Conservation (phyloP, 257 asterid genomes). For the Solanum paucissectum region DNA sequence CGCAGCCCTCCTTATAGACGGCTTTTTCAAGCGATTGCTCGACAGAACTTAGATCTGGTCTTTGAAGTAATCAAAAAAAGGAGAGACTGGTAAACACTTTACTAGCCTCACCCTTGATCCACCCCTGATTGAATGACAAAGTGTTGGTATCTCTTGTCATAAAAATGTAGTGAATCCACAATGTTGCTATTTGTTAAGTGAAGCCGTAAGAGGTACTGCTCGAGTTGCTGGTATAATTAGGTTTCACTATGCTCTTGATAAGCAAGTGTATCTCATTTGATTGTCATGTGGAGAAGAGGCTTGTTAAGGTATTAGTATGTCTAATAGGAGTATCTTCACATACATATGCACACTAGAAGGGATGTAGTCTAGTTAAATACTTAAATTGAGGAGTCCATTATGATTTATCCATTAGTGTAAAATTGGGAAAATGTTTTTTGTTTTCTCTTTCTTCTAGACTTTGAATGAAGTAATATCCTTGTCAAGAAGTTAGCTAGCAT, state of each 20-base stretch:
- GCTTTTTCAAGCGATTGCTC: not conserved
- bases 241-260: not conserved
- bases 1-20: not conserved
- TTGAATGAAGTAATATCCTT: not conserved
- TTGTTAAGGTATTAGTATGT: not conserved
- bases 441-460: not conserved
- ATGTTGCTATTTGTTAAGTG: not conserved
- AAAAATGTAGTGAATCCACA: not conserved
- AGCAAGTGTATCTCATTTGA: not conserved
- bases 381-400: not conserved
- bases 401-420: not conserved
- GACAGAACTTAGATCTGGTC: not conserved
- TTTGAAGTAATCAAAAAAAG: not conserved
- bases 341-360: not conserved
- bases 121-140: not conserved
- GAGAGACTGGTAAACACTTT: not conserved
- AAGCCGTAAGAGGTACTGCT: not conserved
- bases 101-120: not conserved
- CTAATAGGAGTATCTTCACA: not conserved
- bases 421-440: not conserved
- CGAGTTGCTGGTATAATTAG: not conserved
- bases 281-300: not conserved
- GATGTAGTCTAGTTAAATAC: too few species aligned
- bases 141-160: not conserved
- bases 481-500: not conserved